Percentiles rank a stretch among this genome's conserved stretches.
Conservation (phyloP, 2,329 filamentous ascomycete genomes). For the Geoglossum cookeanum region DNA sequence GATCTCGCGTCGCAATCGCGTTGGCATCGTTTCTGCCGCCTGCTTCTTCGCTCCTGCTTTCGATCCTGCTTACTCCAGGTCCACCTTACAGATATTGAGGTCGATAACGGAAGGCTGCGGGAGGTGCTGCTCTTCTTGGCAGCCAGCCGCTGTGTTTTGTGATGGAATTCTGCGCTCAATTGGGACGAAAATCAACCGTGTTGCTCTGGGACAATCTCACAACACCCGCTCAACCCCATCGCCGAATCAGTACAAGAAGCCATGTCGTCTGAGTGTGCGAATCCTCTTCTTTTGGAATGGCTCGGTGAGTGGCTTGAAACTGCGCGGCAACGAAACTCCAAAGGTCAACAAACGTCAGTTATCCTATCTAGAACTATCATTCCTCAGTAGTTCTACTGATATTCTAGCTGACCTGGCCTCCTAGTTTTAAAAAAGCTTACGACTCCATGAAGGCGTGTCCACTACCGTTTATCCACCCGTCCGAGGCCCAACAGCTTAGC, state of each 20-base stretch:
- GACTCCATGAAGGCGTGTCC: slow-evolving; percentile 60
- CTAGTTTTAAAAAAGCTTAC: slow-evolving; percentile 56
- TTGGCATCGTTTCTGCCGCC: background rate
- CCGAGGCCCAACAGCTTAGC: slow-evolving; percentile 51
- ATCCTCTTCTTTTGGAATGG: slow-evolving; percentile 53
- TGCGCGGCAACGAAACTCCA: slow-evolving; percentile 48
- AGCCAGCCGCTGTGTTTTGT: background rate
- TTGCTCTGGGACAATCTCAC: background rate
- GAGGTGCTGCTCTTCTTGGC: background rate
- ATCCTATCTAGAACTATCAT: background rate
- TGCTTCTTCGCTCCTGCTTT: background rate
- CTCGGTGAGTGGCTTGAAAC: slow-evolving; percentile 60
- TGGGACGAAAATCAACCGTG: background rate
- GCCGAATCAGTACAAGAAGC: background rate
- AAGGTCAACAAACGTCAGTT: slow-evolving; percentile 37
- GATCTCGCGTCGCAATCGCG: background rate
- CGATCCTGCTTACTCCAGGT: background rate
- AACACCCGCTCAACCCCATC: background rate
- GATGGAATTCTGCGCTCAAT: background rate
- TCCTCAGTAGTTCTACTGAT: background rate
- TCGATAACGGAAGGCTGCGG: too few species aligned
- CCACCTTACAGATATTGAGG: too few species aligned
- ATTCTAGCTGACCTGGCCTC: background rate
- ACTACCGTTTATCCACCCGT: slow-evolving; percentile 49
- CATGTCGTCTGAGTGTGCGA: slow-evolving; percentile 29